phyloP scores from a whole-genome alignment of 305 asterid genomes.

The Rubia peregrina region DNA sequence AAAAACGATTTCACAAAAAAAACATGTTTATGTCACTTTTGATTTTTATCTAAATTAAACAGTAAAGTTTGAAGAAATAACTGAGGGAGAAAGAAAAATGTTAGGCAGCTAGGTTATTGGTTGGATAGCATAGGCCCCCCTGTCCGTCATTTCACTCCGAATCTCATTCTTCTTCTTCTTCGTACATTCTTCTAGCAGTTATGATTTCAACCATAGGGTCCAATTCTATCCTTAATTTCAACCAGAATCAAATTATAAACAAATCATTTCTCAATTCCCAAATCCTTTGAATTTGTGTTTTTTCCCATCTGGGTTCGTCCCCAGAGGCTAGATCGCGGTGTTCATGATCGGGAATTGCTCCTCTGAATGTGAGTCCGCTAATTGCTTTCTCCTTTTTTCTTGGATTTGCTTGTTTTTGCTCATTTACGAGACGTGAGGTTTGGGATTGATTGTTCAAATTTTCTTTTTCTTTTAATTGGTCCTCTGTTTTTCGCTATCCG shows the following conservation, averaged over 20 bases:
- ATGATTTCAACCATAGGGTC: background rate
- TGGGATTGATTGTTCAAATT: background rate
- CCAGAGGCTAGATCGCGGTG: slow-evolving; percentile 10
- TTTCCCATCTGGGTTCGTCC: background rate
- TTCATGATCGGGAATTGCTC: background rate
- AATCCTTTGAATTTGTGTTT: background rate
- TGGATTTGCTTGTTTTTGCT: background rate
- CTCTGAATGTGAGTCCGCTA: background rate
- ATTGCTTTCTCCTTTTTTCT: background rate
- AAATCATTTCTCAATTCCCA: background rate
- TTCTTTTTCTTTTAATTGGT: background rate
- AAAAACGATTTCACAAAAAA: too few relatives aligned
- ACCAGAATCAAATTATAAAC: too few relatives aligned
- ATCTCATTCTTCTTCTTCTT: background rate
- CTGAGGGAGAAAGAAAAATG: too few relatives aligned
- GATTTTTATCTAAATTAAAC: too few relatives aligned
- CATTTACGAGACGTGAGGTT: background rate
- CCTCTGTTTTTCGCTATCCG: background rate
- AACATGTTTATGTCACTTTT: too few relatives aligned
- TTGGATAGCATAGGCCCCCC: background rate
- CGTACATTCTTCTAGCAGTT: background rate
- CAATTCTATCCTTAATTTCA: background rate
- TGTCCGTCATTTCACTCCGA: slow-evolving; percentile 1
- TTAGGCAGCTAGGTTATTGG: background rate
- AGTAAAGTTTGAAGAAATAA: too few relatives aligned